Evolutionary conservation across 441 rosid species (phyloP), one percentile per base, ranked within the genome.

Genomic region (Gossypium armourianum): DNA sequence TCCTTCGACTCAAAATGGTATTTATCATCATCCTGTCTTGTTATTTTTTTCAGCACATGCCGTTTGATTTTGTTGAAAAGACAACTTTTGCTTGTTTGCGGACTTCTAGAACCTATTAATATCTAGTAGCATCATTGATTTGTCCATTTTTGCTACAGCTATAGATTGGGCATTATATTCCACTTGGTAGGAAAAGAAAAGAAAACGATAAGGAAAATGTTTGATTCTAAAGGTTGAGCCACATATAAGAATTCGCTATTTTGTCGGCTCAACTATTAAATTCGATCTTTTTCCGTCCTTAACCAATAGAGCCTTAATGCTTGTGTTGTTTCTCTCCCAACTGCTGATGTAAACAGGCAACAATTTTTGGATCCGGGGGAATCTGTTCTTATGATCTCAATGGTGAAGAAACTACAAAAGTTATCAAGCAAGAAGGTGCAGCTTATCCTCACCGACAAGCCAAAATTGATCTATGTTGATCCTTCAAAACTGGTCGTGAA

Each of bases 1-100:
- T 91, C 98, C 72, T 91, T 91, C 57, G 98, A 93, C 83, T 93
- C 97, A 6, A 93, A 91, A 84, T 91, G 98, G 99, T 95, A 86
- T 72, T n/a, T 40, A 19, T 76, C 29, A 49, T 61, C n/a, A 40
- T 40, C 47, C 47, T 62, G 53, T 70, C 74, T 60, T 75, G 7
- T 28, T 43, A 40, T 74, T 21, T 36, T 36, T 16, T 69, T 26
- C 36, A 47, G 5, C 56, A 23, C 23, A 13, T 62, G 17, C 70
- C 45, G 54, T 45, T 68, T 29, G 68, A 73, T 55, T 47, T 49
- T 13, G 20, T 23, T 58, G 61, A 10, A 72, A 43, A n/a, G 40
- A 47, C 52, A 6, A 13, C 13, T 72, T 50, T 69, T 64, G 23
- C 28, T 17, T 13, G 59, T 19, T 40, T 68, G 50, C 3, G 29